A percentile compares a stretch with the other conserved stretches of the same genome.
phyloP scores from a whole-genome alignment of 1,284 basidiomycete species.

The Austropuccinia psidii region DNA sequence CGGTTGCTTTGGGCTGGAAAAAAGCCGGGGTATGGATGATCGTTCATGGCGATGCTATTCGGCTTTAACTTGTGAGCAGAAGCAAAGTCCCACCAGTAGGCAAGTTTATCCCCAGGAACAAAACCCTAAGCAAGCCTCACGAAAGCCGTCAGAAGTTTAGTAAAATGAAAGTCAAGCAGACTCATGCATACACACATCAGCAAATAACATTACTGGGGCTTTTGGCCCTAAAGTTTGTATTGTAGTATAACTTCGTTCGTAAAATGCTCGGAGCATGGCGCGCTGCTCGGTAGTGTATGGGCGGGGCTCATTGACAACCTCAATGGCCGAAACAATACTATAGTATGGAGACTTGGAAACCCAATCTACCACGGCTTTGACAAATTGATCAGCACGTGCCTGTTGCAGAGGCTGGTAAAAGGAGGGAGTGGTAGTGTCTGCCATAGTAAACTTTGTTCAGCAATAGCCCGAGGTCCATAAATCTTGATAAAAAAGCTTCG shows the following conservation, averaged over 20 bases:
- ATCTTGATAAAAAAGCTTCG: background rate
- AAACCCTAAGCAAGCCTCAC: conserved; percentile 11
- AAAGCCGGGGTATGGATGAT: conserved; percentile 44
- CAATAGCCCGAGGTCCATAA: background rate
- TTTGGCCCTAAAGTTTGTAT: conserved; percentile 41
- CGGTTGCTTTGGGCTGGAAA: conserved; percentile 42
- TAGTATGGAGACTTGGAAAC: conserved; percentile 42
- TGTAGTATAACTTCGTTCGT: conserved; percentile 42
- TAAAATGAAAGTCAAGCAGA: background rate
- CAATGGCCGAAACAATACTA: conserved; percentile 42
- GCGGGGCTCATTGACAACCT: conserved; percentile 43
- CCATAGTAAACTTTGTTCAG: background rate
- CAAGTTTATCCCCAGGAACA: conserved; percentile 15
- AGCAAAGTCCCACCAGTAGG: conserved; percentile 35
- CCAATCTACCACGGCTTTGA: conserved; percentile 42
- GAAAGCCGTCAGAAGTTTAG: background rate
- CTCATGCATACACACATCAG: conserved; percentile 33
- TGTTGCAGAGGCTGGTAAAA: conserved; percentile 41
- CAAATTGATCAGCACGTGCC: conserved; percentile 40
- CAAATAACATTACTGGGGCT: conserved; percentile 42
- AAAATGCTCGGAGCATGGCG: conserved; percentile 41
- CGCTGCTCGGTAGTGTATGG: conserved; percentile 43
- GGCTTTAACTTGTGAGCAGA: conserved; percentile 38
- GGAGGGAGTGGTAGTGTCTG: conserved; percentile 36
- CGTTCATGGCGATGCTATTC: conserved; percentile 41